Evolutionary conservation across 1,284 basidiomycete species (phyloP), one percentile per base, ranked within the genome.

Genomic region (Rhizoctonia solani): DNA sequence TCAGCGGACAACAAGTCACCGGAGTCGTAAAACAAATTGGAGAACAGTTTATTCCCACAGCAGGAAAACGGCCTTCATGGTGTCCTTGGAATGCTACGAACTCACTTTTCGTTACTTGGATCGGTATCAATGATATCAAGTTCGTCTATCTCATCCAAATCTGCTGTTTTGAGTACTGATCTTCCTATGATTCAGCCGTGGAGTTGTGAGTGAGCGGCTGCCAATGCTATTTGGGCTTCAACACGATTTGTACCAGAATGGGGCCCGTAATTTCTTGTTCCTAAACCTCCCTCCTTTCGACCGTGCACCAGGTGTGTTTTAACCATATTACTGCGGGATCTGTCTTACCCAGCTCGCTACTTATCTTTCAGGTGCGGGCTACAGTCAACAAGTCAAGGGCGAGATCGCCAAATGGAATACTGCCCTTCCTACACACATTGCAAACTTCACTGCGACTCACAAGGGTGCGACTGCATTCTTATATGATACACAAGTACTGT

Each of bases 71-170:
- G 54, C 80, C 80, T 14, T 68, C 73, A 0, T 79, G 78, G 76
- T 79, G 79, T 16, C 75, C 75, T 16, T 84, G 82, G 82, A 73
- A 73, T 4, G 72, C 76, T 1, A 70, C 77, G 16, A 77, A 81
- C 65, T 75, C 83, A 0, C 74, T 85, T 0, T 85, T 84, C 71
- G 74, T 83, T 84, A 70, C 81, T 5, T 88, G 85, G 85, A 76
- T 86, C 67, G 86, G 86, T 0, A 86, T 87, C 59, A 87, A 88
- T 70, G 85, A 87, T 73, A 82, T 82, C 76, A 83, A 77, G 82
- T 85, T 73, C 67, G 80, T 73, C 23, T 54, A 39, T 14, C 23
- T 37, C 69, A 27, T 39, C 25, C 34, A 52, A 46, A 19, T n/a
- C 56, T 49, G 54, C 41, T 14, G 32, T 41, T 29, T 13, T 11